Evolutionary conservation across 2,329 filamentous ascomycete species (phyloP), one percentile per base, ranked within the genome.

Genomic region (Albophoma yamanashiensis): DNA sequence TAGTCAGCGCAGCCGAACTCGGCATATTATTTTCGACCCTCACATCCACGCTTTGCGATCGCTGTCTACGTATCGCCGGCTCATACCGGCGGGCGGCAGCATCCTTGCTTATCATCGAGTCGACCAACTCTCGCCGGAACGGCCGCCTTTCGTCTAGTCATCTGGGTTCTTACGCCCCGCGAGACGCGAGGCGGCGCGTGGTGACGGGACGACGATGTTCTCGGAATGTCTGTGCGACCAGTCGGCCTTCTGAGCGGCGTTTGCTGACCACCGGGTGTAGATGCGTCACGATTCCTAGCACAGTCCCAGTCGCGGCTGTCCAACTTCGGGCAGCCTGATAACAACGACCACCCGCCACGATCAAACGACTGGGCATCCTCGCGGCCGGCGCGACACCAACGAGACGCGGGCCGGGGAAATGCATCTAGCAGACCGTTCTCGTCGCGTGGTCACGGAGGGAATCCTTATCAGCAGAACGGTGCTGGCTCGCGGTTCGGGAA

Each of bases 201-300:
- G 67, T 63, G 67, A 69, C 67, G 69, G 66, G 64, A 67, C 63
- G 69, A 70, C 57, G 57, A 77, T 77, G 75, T 77, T 77, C 77
- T 96, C 91, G 61, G 91, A 96, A 86, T 96, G 91, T 95, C 82
- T 78, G 90, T 80, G 14, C 31, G 60, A 50, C 55, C 39, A 38
- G 20, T 56, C 45, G 9, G 11, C 36, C 12, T 50, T 55, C 42
- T 40, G 20, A 27, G 56, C 34, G 45, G 55, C 39, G 45, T 47
- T 31, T 47, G 57, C 67, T 70, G 59, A 71, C 63, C 11, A 56
- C 55, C 40, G 58, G n/a, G 1, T 56, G 58, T 70, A 97, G 94
- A 97, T 87, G 94, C 94, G 69, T 97, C 93, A 66, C 89, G 88
- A 67, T 99, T 99, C 74, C 86, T 99, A 68, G 91, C 92, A 63